Percentiles rank a stretch among this genome's conserved stretches.
Conservation (phyloP, 495 filamentous ascomycete genomes). For the Xylaria sp. region DNA sequence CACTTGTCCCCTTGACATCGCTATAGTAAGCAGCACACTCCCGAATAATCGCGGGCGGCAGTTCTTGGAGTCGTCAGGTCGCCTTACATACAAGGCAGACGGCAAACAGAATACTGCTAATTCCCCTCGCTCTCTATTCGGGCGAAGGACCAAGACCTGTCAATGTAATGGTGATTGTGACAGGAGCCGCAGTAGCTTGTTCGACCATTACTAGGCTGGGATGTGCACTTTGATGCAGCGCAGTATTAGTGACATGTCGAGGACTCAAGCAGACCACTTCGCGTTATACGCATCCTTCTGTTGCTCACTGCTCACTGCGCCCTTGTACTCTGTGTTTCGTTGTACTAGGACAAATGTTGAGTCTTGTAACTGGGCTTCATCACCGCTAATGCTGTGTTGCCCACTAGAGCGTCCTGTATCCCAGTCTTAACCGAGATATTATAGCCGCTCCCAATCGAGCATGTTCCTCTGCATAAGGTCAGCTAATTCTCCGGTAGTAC, state of each 20-base stretch:
- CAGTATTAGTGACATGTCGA: constrained; percentile 16
- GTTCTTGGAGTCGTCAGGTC: constrained; percentile 6
- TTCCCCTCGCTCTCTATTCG: constrained; percentile 7
- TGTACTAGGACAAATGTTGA: constrained; percentile 8
- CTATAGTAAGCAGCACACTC: constrained; percentile 9
- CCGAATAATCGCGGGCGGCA: neutral
- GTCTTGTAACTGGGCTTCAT: constrained; percentile 3
- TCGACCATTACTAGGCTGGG: constrained; percentile 5
- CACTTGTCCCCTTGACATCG: neutral
- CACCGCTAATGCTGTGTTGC: constrained; percentile 8
- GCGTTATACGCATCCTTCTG: neutral
- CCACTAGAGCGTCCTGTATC: constrained; percentile 1
- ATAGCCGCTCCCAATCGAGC: constrained; percentile 19
- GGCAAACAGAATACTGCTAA: neutral
- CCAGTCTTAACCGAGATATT: constrained; percentile 6
- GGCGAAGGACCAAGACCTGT: constrained; percentile 19
- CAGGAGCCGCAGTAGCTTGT: constrained; percentile 26
- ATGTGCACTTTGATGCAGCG: constrained; percentile 2
- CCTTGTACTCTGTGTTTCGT: neutral
- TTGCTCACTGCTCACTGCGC: neutral
- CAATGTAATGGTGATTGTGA: constrained; percentile 14
- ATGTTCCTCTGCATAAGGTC: constrained; percentile 9
- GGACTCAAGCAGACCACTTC: neutral
- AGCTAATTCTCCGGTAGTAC: constrained; percentile 20
- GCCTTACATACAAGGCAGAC: neutral